Evolutionary conservation across 305 asterid genomes (phyloP), one percentile per base, ranked within the genome.

Genomic region (Petunia hybrid): DNA sequence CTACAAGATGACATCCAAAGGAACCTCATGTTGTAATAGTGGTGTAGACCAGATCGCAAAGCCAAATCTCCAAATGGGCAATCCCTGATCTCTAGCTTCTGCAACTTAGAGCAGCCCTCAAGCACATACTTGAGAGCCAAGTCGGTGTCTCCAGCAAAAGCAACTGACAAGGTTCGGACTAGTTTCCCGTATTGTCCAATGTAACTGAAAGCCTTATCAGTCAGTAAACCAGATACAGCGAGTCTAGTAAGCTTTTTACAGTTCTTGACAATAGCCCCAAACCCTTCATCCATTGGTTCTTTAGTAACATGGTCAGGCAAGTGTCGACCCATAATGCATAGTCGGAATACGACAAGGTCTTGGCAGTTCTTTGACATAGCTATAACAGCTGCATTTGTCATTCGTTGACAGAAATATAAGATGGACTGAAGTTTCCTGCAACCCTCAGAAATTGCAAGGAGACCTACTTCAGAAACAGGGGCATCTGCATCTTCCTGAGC

Each of bases 231-330:
- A 51, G 92, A 89, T 57, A 83, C 87, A 31, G 92, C 87, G 22
- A 89, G 92, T 43, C 92, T 82, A n/a, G 91, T 88, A 38, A 89
- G 91, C 79, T 89, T 89, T 85, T 89, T 85, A 84, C 92, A 89
- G 75, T 89, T 89, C 88, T 85, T 88, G 77, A 89, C 92, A 81
- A 89, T 89, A 76, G 92, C 90, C 13, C 89, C 91, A 73, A 89
- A 89, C 43, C 92, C 92, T 84, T 89, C 92, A 53, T 89, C 92
- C 92, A 89, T 89, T 16, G 92, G 85, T 64, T 86, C 88, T 35
- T 89, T 86, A 14, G 91, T 89, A 10, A 80, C 8, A 40, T 82
- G 91, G 74, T 89, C 92, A 8, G 89, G 92, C 39, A 75, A 80
- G 75, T 83, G 89, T 5, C 89, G 82, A 7, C 87, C 91, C 88